A percentile compares a stretch with the other conserved stretches of the same genome.
Conservation (phyloP, 2,329 filamentous ascomycete genomes). For the Aspergillus vadensis region DNA sequence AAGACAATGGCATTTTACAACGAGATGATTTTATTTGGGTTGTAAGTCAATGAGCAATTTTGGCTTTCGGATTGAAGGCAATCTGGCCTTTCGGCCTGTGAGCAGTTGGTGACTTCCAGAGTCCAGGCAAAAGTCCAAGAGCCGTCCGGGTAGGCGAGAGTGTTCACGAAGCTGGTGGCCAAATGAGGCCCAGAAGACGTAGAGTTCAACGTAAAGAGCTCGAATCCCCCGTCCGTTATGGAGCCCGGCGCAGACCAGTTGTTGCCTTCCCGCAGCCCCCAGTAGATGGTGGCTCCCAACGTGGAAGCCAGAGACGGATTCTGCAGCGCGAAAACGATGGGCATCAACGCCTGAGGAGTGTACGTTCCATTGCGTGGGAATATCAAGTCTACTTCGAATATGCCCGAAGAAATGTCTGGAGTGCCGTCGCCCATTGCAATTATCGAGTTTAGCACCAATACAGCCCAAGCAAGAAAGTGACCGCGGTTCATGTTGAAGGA, state of each 20-base stretch:
- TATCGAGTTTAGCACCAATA: not conserved
- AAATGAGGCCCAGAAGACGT: not conserved
- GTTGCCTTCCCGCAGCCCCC: not conserved
- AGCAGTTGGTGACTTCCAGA: too few species aligned
- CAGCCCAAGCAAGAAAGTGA: not conserved
- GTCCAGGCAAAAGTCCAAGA: not conserved
- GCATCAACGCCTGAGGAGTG: constrained; percentile 5
- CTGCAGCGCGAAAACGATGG: constrained; percentile 19
- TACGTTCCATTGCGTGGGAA: constrained; percentile 16
- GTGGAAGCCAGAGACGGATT: constrained; percentile 1
- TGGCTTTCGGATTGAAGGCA: too few species aligned
- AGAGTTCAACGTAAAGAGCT: too few species aligned
- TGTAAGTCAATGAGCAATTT: not conserved
- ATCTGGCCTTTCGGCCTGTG: too few species aligned
- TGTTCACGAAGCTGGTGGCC: not conserved
- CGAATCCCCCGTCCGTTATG: not conserved
- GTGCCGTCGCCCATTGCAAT: not conserved
- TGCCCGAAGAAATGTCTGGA: not conserved
- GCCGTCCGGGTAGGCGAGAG: not conserved
- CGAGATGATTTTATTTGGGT: not conserved
- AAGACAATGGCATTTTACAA: not conserved
- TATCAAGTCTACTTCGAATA: constrained; percentile 12
- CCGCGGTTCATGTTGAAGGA: not conserved
- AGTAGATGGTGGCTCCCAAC: not conserved
- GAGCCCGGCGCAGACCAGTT: not conserved